Evolutionary conservation across 2,329 filamentous ascomycete species (phyloP), one percentile per base, ranked within the genome.

Genomic region (Monilinia vaccinii-corymbosi): DNA sequence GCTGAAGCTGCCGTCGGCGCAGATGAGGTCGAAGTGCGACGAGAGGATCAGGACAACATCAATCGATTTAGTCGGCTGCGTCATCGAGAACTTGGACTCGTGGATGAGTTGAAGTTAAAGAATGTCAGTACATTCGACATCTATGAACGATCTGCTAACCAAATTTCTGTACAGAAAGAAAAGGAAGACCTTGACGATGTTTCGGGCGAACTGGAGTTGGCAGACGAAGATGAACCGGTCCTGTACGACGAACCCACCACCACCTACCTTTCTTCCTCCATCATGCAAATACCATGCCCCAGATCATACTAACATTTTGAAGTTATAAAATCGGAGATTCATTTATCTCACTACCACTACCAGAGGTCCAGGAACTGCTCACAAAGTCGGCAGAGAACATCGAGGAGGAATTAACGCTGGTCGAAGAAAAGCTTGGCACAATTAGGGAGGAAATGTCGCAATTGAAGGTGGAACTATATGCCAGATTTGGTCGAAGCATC

Each of bases 1-100:
- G 93, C 97, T 70, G 94, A 99, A 75, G 87, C 79, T 61, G 73
- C 85, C 61, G 79, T 85, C 23, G 81, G 80, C 56, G 82, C 84
- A 63, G 88, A 94, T 66, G 94, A 99, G 72, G 87, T 91, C 69
- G 89, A 97, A 75, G 94, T 99, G 61, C 89, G 94, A 62, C 88
- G 92, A 71, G 92, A 97, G 74, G 94, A 99, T 73, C 94, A 99
- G 75, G 92, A 97, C 77, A 96, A 94, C 77, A 99, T 99, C 83
- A 99, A 99, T 77, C 87, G 86, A 66, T 99, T 99, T 80, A 97
- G 92, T 75, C 86, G 91, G 48, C 79, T 99, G 64, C 94, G 99
- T 74, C 91, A 95, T 73, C 87, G 89, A 56, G 89, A 96, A 73
- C 80, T 88, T 38, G 75, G 80, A 3, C 74, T 97, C 4, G 86